Conservation (phyloP, 1,284 basidiomycete genomes). For the Prillingera fragicola region DNA sequence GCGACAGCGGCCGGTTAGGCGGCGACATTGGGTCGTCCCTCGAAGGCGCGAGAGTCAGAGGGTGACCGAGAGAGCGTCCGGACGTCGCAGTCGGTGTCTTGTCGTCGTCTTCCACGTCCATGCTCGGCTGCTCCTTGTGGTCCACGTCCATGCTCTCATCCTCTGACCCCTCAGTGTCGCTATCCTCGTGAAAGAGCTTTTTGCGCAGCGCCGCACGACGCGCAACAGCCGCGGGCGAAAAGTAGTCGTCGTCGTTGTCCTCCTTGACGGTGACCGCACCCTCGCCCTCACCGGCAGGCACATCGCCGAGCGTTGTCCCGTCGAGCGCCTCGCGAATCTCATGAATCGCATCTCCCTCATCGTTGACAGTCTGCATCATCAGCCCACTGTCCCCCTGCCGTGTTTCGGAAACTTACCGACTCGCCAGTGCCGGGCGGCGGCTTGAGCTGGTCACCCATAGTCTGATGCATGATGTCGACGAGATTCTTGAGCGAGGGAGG, state of each 20-base stretch:
- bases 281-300: constrained; percentile 14
- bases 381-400: background rate
- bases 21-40: too few species aligned
- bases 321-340: constrained; percentile 40
- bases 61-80: too few species aligned
- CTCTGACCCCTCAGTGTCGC: constrained; percentile 16
- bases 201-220: constrained; percentile 29
- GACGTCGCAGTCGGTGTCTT: background rate
- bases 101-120: constrained; percentile 7
- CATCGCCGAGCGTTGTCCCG: constrained; percentile 26
- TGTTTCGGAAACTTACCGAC: background rate
- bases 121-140: constrained; percentile 3
- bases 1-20: too few species aligned
- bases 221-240: constrained; percentile 27
- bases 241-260: constrained; percentile 28
- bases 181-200: constrained; percentile 28
- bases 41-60: too few species aligned
- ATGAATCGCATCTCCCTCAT: constrained; percentile 41
- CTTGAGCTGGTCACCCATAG: constrained; percentile 11
- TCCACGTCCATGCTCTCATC: constrained; percentile 17
- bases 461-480: constrained; percentile 17
- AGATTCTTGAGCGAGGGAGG: constrained; percentile 14
- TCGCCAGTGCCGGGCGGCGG: background rate
- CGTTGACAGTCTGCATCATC: constrained; percentile 21
- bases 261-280: constrained; percentile 9